Conservation (phyloP, 495 filamentous ascomycete genomes). For the Durotheca rogersii region DNA sequence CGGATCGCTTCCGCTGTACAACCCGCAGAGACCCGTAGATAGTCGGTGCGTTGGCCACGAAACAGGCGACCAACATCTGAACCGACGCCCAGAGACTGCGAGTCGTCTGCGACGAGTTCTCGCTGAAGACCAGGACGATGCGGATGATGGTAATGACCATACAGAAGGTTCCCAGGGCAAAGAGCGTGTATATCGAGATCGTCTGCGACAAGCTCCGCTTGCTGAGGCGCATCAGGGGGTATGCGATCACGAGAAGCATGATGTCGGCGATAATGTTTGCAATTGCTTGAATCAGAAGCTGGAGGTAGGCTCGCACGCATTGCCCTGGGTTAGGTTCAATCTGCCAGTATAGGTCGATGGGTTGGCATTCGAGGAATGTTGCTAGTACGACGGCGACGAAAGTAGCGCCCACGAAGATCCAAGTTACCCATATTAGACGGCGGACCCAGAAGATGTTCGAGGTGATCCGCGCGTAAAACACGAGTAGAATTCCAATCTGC, state of each 20-base stretch:
- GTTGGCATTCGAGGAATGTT: conserved; percentile 49
- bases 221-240: conserved; percentile 40
- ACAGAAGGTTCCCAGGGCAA: conserved; percentile 46
- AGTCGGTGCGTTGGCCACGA: conserved; percentile 48
- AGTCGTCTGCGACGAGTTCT: conserved; percentile 40
- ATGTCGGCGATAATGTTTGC: conserved; percentile 48
- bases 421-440: conserved; percentile 36
- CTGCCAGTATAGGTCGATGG: conserved; percentile 47
- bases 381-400: conserved; percentile 41
- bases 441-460: conserved; percentile 39
- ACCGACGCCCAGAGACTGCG: conserved; percentile 47
- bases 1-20: conserved; percentile 19
- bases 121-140: conserved; percentile 36
- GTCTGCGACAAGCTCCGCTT: conserved; percentile 36
- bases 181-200: conserved; percentile 41
- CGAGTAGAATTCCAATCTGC: conserved; percentile 45
- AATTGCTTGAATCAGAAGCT: conserved; percentile 42
- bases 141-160: conserved; percentile 45
- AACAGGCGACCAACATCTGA: conserved; percentile 45
- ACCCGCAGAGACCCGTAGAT: conserved; percentile 40
- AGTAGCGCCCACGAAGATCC: conserved; percentile 35
- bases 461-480: conserved; percentile 45
- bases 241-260: conserved; percentile 45
- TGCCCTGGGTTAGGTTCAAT: conserved; percentile 43
- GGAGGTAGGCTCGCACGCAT: conserved; percentile 43